Evolutionary conservation across 257 asterid genomes (phyloP).

Genomic region (Asclepias syriaca): DNA sequence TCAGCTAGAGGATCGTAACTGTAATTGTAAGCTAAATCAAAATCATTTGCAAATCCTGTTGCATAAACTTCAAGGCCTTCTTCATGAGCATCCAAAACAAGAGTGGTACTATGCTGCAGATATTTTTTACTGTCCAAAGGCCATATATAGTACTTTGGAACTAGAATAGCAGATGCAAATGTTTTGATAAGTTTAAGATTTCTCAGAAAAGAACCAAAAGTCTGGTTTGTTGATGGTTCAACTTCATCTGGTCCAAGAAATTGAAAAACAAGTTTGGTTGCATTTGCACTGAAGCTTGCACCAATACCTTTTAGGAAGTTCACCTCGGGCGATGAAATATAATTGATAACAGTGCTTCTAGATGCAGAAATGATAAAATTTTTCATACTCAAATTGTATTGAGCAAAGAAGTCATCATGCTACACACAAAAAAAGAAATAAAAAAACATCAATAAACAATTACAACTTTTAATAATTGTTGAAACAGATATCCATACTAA

Average conservation of each 20-base stretch:
- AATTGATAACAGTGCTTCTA: slow-evolving; percentile 39
- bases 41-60: slow-evolving; percentile 53
- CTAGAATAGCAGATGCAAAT: slow-evolving; percentile 77
- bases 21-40: slow-evolving; percentile 44
- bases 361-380: slow-evolving; percentile 49
- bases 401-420: slow-evolving; percentile 67
- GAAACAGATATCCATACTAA: neutral
- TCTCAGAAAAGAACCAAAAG: slow-evolving; percentile 50
- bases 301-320: slow-evolving; percentile 56
- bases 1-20: slow-evolving; percentile 77
- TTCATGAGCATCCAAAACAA: slow-evolving; percentile 67
- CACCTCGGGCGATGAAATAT: slow-evolving; percentile 86
- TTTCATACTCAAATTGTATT: slow-evolving; percentile 74
- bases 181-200: slow-evolving; percentile 65
- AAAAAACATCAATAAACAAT: slow-evolving; percentile 8
- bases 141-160: slow-evolving; percentile 73
- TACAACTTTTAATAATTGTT: neutral
- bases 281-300: slow-evolving; percentile 37
- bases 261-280: slow-evolving; percentile 64
- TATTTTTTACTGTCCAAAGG: slow-evolving; percentile 43
- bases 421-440: slow-evolving; percentile 27
- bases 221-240: slow-evolving; percentile 75
- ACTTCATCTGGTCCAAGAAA: slow-evolving; percentile 40
- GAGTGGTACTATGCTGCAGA: slow-evolving; percentile 38
- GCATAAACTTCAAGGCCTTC: slow-evolving; percentile 74